phyloP scores from a whole-genome alignment of 1,284 basidiomycete genomes.

The Mycena citricolor region DNA sequence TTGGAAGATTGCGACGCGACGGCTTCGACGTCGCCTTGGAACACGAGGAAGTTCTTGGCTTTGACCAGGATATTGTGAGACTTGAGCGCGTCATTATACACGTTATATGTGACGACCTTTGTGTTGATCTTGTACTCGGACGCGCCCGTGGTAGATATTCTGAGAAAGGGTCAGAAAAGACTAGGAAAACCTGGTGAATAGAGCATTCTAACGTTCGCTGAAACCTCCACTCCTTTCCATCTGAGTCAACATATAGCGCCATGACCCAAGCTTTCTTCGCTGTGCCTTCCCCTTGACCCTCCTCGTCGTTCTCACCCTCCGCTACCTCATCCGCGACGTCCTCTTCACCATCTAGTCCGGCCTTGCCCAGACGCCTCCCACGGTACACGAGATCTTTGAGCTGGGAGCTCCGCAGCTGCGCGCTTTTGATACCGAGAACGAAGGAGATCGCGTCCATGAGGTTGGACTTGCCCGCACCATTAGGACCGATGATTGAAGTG shows the following conservation, averaged over 20 bases:
- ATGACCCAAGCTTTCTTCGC: conserved; percentile 94
- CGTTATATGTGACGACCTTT: conserved; percentile 76
- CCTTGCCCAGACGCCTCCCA: conserved; percentile 71
- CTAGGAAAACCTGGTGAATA: conserved; percentile 1
- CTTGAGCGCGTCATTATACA: conserved; percentile 84
- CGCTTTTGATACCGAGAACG: conserved; percentile 94
- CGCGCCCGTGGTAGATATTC: conserved; percentile 82
- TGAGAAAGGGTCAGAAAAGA: conserved; percentile 32
- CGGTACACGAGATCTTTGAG: conserved; percentile 96
- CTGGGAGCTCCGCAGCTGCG: conserved; percentile 90
- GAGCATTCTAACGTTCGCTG: conserved; percentile 76
- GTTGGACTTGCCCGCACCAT: conserved; percentile 99
- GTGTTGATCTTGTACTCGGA: conserved; percentile 89
- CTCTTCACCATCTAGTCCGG: conserved; percentile 47
- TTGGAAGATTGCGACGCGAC: conserved; percentile 94
- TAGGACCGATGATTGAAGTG: conserved; percentile 95
- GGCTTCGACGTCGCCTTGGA: conserved; percentile 98
- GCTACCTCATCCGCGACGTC: conserved; percentile 48
- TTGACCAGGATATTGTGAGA: conserved; percentile 96
- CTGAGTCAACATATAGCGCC: conserved; percentile 82
- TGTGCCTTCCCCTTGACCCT: conserved; percentile 73
- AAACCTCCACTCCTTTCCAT: conserved; percentile 85
- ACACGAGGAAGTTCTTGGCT: conserved; percentile 99
- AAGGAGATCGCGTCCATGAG: conserved; percentile 99
- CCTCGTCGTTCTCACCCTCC: conserved; percentile 55